Evolutionary conservation across 1,139 yeast genomes (phyloP).

Genomic region (Kodamaea fungicola): DNA sequence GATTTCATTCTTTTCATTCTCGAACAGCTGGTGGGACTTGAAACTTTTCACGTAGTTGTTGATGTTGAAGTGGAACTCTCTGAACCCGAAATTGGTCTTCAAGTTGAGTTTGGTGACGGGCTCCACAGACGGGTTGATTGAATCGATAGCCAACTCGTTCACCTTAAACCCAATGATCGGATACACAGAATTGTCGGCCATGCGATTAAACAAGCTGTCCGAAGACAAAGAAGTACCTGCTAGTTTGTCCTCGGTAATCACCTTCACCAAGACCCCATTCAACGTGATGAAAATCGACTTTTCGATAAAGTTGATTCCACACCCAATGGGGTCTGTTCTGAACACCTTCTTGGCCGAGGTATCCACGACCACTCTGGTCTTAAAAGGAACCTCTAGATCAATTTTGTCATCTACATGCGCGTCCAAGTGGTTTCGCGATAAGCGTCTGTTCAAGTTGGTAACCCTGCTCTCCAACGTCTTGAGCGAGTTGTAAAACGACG

Average conservation of each 20-base stretch:
- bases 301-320: conserved; percentile 73
- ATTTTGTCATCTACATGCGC: conserved; percentile 28
- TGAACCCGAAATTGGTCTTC: conserved; percentile 70
- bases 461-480: conserved; percentile 33
- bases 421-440: conserved; percentile 29
- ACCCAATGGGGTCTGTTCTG: conserved; percentile 67
- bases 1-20: conserved; percentile 19
- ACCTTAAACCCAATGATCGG: conserved; percentile 43
- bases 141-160: conserved; percentile 18
- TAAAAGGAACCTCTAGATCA: conserved; percentile 37
- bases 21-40: conserved; percentile 18
- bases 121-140: conserved; percentile 7
- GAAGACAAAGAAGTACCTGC: conserved; percentile 18
- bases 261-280: conserved; percentile 60
- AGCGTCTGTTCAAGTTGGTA: conserved; percentile 37
- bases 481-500: conserved; percentile 38
- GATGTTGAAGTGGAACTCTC: conserved; percentile 68
- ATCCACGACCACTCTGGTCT: conserved; percentile 17
- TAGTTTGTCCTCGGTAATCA: conserved; percentile 31
- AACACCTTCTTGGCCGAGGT: conserved; percentile 15
- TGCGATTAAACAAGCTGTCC: conserved; percentile 25
- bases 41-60: conserved; percentile 53
- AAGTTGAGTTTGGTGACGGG: conserved; percentile 22
- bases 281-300: conserved; percentile 72
- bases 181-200: conserved; percentile 24